Base-by-base conservation (phyloP, 1,284 basidiomycete species). In the Inonotus obliquus region DNA sequence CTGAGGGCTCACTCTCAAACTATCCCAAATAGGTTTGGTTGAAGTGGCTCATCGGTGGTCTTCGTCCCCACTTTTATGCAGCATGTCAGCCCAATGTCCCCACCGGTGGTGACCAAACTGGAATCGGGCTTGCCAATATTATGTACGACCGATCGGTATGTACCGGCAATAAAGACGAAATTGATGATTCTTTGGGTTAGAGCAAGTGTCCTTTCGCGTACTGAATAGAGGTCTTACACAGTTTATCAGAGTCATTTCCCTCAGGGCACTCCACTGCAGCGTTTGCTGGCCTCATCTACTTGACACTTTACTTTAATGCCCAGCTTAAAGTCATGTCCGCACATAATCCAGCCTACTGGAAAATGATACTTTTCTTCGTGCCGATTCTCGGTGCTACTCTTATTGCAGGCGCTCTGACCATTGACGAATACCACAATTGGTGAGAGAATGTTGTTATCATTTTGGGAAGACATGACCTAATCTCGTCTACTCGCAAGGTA, bases 301-400 rank as follows among this genome's bases (percentile, higher is more conserved):
- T 85, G 14, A 72, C 79, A n/a, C 74, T 84, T 38, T 83, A 81
- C 67, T 74, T 83, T 71, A 83, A 85, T 64, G 81, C 81, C 2
- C 81, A 83, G 66, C 75, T 85, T 62, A 84, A 84, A 69, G 78
- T 83, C 59, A 81, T 82, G 72, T 75, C 78, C 27, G 80, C 82
- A 10, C 79, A 82, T 69, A 79, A 78, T 65, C 74, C 75, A 7
- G 78, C 78, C 6, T 84, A 82, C 69, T 85, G 83, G 83, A 84
- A 84, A 69, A 82, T 83, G 78, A 73, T 84, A 61, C 65, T 83
- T 25, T 77, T 83, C 65, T 81, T 85, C 62, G 77, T 79, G 6
- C 83, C 82, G 21, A 63, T 85, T 1, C 79, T 84, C 57, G 83
- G 82, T n/a, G 82, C 82, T 0, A 76, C 73, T 17, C 72, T 86